phyloP scores from a whole-genome alignment of 2,329 filamentous ascomycete genomes.

The Penicillium sp. region DNA sequence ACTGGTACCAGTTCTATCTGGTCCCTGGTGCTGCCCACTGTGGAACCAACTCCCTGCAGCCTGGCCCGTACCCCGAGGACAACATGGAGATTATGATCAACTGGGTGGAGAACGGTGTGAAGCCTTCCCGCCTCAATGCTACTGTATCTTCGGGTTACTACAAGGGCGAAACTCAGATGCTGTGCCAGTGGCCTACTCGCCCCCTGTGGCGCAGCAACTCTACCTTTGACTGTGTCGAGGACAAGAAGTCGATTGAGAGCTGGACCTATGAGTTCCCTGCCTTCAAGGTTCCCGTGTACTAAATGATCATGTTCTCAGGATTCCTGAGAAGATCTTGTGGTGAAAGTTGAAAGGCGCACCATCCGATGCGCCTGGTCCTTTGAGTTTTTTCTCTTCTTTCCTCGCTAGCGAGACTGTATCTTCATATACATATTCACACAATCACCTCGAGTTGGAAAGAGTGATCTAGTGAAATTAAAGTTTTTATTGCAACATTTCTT shows the following conservation, averaged over 20 bases:
- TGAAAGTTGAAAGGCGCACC: not conserved
- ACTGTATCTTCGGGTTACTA: constrained; percentile 40
- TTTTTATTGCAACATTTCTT: not conserved
- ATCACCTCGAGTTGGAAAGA: not conserved
- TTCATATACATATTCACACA: not conserved
- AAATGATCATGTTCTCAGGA: constrained; percentile 8
- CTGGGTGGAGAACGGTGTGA: constrained; percentile 57
- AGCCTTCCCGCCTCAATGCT: constrained; percentile 51
- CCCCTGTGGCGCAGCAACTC: constrained; percentile 37
- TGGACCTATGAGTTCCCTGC: constrained; percentile 48
- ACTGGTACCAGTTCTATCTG: constrained; percentile 61
- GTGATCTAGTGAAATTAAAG: not conserved
- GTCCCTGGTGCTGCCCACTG: constrained; percentile 60
- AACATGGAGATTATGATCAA: constrained; percentile 54
- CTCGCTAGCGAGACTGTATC: not conserved
- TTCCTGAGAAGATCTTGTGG: not conserved
- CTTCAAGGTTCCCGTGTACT: constrained; percentile 47
- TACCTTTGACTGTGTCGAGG: constrained; percentile 45
- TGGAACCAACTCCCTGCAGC: constrained; percentile 50
- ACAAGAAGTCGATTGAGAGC: constrained; percentile 45
- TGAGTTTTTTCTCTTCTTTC: not conserved
- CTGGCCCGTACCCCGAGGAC: constrained; percentile 51
- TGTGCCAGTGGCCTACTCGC: constrained; percentile 41
- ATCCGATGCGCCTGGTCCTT: not conserved
- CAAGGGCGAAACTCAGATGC: constrained; percentile 38